Evolutionary conservation across 345 rosid species (phyloP).

Genomic region (Aurinia saxatilis): DNA sequence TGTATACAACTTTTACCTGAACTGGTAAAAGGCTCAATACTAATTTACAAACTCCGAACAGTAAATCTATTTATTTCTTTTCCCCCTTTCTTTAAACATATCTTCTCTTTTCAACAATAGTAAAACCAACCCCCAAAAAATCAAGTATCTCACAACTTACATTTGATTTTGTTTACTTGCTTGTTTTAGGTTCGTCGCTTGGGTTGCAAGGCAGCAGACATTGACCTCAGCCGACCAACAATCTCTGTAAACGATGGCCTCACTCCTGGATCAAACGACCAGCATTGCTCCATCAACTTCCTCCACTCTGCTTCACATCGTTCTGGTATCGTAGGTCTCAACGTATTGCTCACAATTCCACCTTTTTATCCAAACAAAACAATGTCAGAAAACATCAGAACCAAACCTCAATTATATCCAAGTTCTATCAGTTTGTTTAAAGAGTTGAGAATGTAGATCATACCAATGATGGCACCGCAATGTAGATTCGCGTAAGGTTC

Average conservation of each 20-base stretch:
- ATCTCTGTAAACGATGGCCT: conserved; percentile 85
- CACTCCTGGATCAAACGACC: conserved; percentile 57
- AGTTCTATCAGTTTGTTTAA: background rate
- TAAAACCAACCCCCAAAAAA: background rate
- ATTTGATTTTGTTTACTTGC: background rate
- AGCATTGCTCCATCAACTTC: conserved; percentile 81
- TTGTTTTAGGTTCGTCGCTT: conserved; percentile 34
- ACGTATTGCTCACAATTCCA: conserved; percentile 72
- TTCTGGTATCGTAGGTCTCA: conserved; percentile 72
- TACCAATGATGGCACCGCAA: conserved; percentile 94
- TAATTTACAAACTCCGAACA: conserved; percentile 17
- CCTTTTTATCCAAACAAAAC: conserved; percentile 35
- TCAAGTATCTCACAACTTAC: conserved; percentile 7
- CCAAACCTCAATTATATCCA: background rate
- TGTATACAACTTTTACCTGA: conserved; percentile 11
- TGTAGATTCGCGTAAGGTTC: conserved; percentile 92
- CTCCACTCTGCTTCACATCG: conserved; percentile 67
- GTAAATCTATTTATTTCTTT: background rate
- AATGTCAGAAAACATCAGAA: background rate
- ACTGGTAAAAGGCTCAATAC: background rate
- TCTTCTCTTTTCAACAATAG: background rate
- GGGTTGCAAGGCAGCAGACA: conserved; percentile 46
- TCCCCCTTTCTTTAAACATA: background rate
- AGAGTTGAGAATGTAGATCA: background rate
- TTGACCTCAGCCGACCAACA: conserved; percentile 46